Conservation (phyloP, 2,329 filamentous ascomycete genomes). For the Aspergillus pseudoglaucus region DNA sequence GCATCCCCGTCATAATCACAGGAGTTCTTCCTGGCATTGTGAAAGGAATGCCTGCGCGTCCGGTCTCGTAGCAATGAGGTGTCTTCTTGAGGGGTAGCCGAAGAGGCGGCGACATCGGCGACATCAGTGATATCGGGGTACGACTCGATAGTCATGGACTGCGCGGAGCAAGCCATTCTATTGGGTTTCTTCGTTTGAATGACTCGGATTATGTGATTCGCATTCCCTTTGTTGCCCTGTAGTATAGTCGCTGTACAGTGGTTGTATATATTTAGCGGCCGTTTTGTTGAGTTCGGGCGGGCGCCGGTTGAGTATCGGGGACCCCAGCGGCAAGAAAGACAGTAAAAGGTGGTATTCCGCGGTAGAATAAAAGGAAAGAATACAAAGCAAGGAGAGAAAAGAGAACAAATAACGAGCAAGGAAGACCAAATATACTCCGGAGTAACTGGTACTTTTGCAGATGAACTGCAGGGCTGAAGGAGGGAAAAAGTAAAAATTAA, state of each 20-base stretch:
- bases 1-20: constrained; percentile 42
- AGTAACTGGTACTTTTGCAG: not conserved
- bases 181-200: not conserved
- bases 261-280: not conserved
- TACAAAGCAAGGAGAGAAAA: not conserved
- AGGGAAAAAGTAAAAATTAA: too few relatives aligned
- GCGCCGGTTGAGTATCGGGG: constrained; percentile 2
- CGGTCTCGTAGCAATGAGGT: constrained; percentile 33
- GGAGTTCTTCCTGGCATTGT: constrained; percentile 35
- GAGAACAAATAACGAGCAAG: not conserved
- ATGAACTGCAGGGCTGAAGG: not conserved
- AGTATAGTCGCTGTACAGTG: not conserved
- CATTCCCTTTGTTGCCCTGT: not conserved
- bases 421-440: too few relatives aligned
- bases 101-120: constrained; percentile 13
- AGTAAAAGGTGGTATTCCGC: not conserved
- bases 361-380: not conserved
- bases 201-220: not conserved
- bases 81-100: constrained; percentile 25
- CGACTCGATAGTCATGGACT: constrained; percentile 35
- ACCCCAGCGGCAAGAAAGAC: constrained; percentile 1
- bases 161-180: constrained; percentile 34
- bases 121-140: constrained; percentile 20
- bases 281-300: not conserved
- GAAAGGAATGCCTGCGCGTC: constrained; percentile 41